Base-by-base conservation (phyloP, 169 alveolate species). In the Cryptosporidium andersoni region DNA sequence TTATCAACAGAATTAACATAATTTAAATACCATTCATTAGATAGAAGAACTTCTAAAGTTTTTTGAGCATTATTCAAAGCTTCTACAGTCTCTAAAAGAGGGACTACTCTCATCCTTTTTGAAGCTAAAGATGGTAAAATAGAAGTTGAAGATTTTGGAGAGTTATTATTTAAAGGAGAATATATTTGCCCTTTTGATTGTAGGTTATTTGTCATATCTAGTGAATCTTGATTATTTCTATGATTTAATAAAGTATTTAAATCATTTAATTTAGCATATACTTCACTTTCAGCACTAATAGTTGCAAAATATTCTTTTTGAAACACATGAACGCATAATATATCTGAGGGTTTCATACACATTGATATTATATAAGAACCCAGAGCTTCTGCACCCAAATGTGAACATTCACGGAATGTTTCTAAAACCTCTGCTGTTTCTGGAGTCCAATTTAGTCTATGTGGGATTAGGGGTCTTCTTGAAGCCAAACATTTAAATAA, bases 291-390 rank as follows among this genome's bases (percentile, higher is more conserved):
- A 34, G 85, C 85, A 43, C 74, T 74, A 34, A 74, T 74, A 36
- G 85, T 74, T 14, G 85, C 80, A 25, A 81, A 62, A 42, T 55
- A 91, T 58, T 66, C 89, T 1, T 68, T 80, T 64, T 91, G 92
- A 49, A 93, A 64, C 16, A 90, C 81, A 58, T 85, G 92, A 37
- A 93, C 96, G 14, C 92, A 88, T 47, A 93, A 66, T 36, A 93
- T 81, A 80, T 93, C 96, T n/a, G 95, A 91, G 4, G 96, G 94
- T 5, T 74, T 52, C 88, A 65, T 65, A 81, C 95, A 93, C 96
- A 93, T 93, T 51, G 96, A 93, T 9, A 93, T 92, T 14, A 92
- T 82, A 37, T 93, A 93, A 5, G 95, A 91, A 9, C 94, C 94
- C 80, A 93, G 56, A 48, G 92, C 93, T 53, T 90, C 92, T 47